These are phyloP conservation scores for Suillus variegatus DNA, from an alignment of 768 basidiomycete species.

Conservation along the genomic window DNA sequence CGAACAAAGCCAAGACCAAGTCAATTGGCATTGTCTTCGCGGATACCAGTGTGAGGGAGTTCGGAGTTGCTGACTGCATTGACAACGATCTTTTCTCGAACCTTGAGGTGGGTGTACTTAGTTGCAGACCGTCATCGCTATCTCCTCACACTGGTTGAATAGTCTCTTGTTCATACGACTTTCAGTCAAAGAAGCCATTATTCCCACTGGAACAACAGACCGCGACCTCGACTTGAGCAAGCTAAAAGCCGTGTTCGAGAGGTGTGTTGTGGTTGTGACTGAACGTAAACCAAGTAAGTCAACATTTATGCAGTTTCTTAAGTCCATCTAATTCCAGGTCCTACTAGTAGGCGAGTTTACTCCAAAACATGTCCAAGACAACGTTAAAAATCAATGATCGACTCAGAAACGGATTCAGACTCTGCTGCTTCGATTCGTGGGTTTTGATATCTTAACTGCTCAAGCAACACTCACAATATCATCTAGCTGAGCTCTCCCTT, in stretches of 20 bases:
- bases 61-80: constrained; percentile 89
- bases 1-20: constrained; percentile 62
- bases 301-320: not conserved
- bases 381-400: constrained; percentile 50
- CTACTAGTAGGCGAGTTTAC: constrained; percentile 74
- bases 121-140: not conserved
- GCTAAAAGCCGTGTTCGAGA: constrained; percentile 80
- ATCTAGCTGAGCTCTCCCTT: constrained; percentile 72
- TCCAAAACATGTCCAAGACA: constrained; percentile 76
- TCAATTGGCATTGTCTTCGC: constrained; percentile 88
- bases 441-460: not conserved
- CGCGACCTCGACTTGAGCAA: constrained; percentile 89
- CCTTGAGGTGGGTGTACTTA: constrained; percentile 65
- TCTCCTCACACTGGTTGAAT: constrained; percentile 8
- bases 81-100: constrained; percentile 97
- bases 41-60: constrained; percentile 80
- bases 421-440: not conserved
- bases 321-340: not conserved
- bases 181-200: constrained; percentile 91
- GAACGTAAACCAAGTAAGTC: constrained; percentile 82
- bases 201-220: constrained; percentile 74
- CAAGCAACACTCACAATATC: constrained; percentile 2
- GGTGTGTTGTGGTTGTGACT: constrained; percentile 89
- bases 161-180: constrained; percentile 95
- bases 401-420: not conserved